Base-by-base conservation (phyloP, 495 filamentous ascomycete species). In the Chaetomium fimeti region DNA sequence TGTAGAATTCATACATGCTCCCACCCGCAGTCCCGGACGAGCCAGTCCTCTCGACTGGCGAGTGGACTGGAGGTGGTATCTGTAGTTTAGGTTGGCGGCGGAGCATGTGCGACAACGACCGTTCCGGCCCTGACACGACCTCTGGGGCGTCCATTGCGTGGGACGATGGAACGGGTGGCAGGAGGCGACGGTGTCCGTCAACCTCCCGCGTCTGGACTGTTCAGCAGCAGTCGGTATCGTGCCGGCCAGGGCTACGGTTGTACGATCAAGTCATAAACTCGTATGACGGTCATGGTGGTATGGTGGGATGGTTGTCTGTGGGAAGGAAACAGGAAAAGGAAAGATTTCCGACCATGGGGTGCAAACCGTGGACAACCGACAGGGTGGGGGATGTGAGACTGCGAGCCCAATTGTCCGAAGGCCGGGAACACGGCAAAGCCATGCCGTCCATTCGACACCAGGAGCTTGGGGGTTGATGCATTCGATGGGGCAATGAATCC, bases 91-190 rank as follows among this genome's bases (percentile, higher is more conserved):
- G 55, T 7, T 58, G 47, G 5, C 62, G 62, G 25, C 56, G 62
- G 12, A 57, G 58, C 45, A 65, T 55, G 62, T 60, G 16, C 22
- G 62, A 65, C 16, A 65, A 28, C 28, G 62, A 65, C 25, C 58
- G 40, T 11, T 49, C 40, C 3, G 55, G 62, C 15, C 45, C 55
- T 3, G 55, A 42, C n/a, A 65, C 47, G 25, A 57, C 62, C 42
- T 60, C 62, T 22, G 62, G 62, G 47, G 62, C 62, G 45, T 64
- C 62, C 55, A 57, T 57, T 15, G 38, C 0, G 5, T 5, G 55
- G 7, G 55, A 9, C 18, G n/a, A 5, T 48, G 45, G n/a, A 24
- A 24, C 20, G 16, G 55, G 5, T 20, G 15, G 55, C 55, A 57
- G 55, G 55, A 57, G 55, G 55, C 38, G 55, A 57, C 55, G 55